Evolutionary conservation across 1,284 basidiomycete genomes (phyloP).

Genomic region (Anthracocystis setariae): DNA sequence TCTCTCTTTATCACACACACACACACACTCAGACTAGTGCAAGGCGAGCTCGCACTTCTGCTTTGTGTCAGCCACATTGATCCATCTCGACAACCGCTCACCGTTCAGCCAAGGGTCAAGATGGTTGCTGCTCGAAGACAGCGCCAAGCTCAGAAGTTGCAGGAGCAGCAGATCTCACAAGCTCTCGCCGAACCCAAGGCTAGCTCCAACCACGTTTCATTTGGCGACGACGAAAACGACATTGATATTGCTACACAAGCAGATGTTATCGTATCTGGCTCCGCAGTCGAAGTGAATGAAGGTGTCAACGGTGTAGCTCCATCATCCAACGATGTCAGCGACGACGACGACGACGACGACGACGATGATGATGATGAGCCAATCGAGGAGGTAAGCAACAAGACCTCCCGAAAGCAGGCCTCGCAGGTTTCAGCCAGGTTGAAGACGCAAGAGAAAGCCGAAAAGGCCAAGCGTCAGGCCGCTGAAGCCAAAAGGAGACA

Average conservation of each 20-base stretch:
- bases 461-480: slow-evolving; percentile 34
- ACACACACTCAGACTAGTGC: no score
- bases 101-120: neutral
- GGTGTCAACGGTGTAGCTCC: neutral
- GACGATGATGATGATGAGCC: slow-evolving; percentile 44
- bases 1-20: no score
- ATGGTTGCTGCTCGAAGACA: slow-evolving; percentile 37
- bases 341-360: slow-evolving; percentile 34
- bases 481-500: slow-evolving; percentile 31
- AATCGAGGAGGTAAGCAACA: slow-evolving; percentile 52
- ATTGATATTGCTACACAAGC: neutral
- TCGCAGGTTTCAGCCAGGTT: slow-evolving; percentile 20
- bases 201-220: slow-evolving; percentile 29
- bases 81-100: neutral
- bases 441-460: slow-evolving; percentile 37
- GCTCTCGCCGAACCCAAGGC: slow-evolving; percentile 26
- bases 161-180: slow-evolving; percentile 45
- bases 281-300: neutral
- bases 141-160: slow-evolving; percentile 36
- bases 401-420: slow-evolving; percentile 34
- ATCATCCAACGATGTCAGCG: slow-evolving; percentile 5
- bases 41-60: no score
- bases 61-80: no score
- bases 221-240: slow-evolving; percentile 41
- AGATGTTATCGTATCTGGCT: neutral